phyloP scores from a whole-genome alignment of 768 basidiomycete genomes.

The Aureoboletus auriporus region DNA sequence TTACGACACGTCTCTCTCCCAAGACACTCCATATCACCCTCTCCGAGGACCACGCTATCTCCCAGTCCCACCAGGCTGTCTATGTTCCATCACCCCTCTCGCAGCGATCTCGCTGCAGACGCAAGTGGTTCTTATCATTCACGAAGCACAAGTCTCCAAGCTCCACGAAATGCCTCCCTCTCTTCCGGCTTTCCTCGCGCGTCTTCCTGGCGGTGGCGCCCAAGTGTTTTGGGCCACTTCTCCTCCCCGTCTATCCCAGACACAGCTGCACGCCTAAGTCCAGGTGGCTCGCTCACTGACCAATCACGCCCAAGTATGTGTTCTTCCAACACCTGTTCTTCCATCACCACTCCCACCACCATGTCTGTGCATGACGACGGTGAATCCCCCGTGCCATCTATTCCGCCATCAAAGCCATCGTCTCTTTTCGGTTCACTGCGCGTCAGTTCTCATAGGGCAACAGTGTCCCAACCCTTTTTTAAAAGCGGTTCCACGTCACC shows the following conservation, averaged over 20 bases:
- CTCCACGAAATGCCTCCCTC: conserved; percentile 23
- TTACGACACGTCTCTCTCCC: conserved; percentile 42
- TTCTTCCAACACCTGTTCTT: conserved; percentile 52
- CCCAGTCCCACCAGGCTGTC: conserved; percentile 38
- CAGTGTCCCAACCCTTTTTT: conserved; percentile 32
- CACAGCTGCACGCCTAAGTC: conserved; percentile 38
- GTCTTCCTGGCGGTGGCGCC: conserved; percentile 51
- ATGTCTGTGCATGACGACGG: conserved; percentile 37
- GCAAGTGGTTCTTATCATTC: conserved; percentile 36
- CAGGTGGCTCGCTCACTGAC: conserved; percentile 38
- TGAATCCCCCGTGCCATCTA: conserved; percentile 38
- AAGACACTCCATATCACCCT: conserved; percentile 38
- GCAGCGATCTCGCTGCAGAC: conserved; percentile 23
- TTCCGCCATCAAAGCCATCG: conserved; percentile 29
- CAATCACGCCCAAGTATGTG: conserved; percentile 58
- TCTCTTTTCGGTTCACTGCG: conserved; percentile 33
- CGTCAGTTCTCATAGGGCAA: conserved; percentile 23
- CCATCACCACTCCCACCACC: conserved; percentile 36
- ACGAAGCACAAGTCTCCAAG: conserved; percentile 49
- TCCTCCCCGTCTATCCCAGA: conserved; percentile 45
- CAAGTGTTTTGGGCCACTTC: conserved; percentile 64
- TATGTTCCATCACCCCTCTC: conserved; percentile 37
- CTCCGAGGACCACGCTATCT: conserved; percentile 34
- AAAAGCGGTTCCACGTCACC: conserved; percentile 26
- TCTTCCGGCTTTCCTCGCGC: conserved; percentile 6